Percentiles rank a stretch among this genome's conserved stretches.
Evolutionary conservation across 768 basidiomycete genomes (phyloP).

Genomic region (Boletus insuetus): DNA sequence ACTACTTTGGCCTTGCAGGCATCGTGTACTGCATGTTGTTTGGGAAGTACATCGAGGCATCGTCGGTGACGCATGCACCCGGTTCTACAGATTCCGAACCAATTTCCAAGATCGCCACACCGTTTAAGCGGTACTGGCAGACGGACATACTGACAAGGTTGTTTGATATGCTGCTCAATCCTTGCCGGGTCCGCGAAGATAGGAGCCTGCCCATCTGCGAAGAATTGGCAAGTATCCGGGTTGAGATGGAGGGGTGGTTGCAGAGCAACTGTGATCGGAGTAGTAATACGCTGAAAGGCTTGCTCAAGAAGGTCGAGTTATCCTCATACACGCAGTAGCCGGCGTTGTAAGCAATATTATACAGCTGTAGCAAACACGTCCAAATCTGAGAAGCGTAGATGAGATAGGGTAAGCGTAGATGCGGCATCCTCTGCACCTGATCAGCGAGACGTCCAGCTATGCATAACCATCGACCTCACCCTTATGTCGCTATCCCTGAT

Average conservation of each 20-base stretch:
- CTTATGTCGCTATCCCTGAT: constrained; percentile 38
- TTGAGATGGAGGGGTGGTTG: constrained; percentile 87
- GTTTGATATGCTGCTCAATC: constrained; percentile 87
- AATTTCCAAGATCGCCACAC: constrained; percentile 64
- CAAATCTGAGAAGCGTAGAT: constrained; percentile 20
- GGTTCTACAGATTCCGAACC: constrained; percentile 31
- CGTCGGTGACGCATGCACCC: constrained; percentile 43
- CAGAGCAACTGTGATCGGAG: constrained; percentile 83
- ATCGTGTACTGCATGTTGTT: constrained; percentile 96
- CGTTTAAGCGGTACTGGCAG: constrained; percentile 97
- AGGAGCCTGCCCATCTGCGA: constrained; percentile 68
- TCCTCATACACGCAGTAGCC: constrained; percentile 36
- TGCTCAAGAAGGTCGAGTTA: constrained; percentile 80
- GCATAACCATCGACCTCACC: constrained; percentile 33
- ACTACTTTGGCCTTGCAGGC: constrained; percentile 94
- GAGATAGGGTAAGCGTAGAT: constrained; percentile 20
- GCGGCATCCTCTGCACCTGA: too few relatives aligned
- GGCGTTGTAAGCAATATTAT: not conserved
- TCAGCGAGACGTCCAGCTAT: constrained; percentile 12
- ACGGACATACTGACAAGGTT: constrained; percentile 77
- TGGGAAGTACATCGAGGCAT: constrained; percentile 89
- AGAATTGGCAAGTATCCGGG: constrained; percentile 61
- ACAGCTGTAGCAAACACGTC: constrained; percentile 9
- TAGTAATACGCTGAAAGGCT: constrained; percentile 73
- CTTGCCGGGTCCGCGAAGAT: constrained; percentile 53